phyloP scores from a whole-genome alignment of 352 stramenopile genomes.

The Globisporangium lucens region DNA sequence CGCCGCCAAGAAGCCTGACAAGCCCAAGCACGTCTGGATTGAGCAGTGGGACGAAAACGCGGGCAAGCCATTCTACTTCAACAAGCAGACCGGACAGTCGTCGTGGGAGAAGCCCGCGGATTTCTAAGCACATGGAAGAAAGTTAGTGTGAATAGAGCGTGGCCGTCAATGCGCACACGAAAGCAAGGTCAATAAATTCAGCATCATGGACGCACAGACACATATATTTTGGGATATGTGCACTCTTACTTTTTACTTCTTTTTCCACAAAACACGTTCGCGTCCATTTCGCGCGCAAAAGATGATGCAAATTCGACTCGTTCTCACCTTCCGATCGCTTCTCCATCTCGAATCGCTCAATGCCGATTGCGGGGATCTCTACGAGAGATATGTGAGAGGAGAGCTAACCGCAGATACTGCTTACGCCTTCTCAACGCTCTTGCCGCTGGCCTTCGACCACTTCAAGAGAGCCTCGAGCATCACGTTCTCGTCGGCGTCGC shows the following conservation, averaged over 20 bases:
- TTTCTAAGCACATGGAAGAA: conserved; percentile 19
- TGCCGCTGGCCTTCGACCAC: conserved; percentile 87
- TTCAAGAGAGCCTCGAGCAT: conserved; percentile 88
- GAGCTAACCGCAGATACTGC: neutral
- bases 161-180: neutral
- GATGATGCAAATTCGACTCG: neutral
- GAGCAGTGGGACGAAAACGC: conserved; percentile 76
- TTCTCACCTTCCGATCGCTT: neutral
- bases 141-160: neutral
- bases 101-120: conserved; percentile 77
- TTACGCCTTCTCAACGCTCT: conserved; percentile 82
- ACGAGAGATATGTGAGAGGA: neutral
- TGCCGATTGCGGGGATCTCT: neutral
- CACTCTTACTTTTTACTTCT: neutral
- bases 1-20: conserved; percentile 30
- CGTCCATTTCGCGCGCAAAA: conserved; percentile 4
- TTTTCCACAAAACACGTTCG: conserved; percentile 2
- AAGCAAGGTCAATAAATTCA: neutral
- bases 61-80: conserved; percentile 87
- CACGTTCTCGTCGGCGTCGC: conserved; percentile 64
- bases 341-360: neutral
- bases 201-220: neutral
- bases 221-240: neutral
- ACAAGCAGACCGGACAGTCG: conserved; percentile 79
- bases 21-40: conserved; percentile 44